These are phyloP conservation scores for Tolypocladium sp. DNA, from an alignment of 2,329 filamentous ascomycete genomes.

Conservation along the genomic window DNA sequence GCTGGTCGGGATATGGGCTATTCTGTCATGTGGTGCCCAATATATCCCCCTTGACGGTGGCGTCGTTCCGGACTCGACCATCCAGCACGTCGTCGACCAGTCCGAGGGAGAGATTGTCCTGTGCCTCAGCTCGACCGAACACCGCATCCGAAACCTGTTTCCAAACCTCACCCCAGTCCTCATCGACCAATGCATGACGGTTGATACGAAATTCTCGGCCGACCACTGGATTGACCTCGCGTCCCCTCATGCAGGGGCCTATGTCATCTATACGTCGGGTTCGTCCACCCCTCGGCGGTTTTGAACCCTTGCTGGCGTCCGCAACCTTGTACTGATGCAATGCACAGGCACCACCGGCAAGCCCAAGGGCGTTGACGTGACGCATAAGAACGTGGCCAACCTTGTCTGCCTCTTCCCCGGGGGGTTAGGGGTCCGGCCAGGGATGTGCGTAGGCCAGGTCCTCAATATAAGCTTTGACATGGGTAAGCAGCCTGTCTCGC, in stretches of 20 bases:
- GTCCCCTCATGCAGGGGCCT: conserved; percentile 28
- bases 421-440: conserved; percentile 37
- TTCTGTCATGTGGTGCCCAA: conserved; percentile 47
- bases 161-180: conserved; percentile 13
- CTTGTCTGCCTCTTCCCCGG: conserved; percentile 41
- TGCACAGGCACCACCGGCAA: conserved; percentile 39
- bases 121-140: conserved; percentile 31
- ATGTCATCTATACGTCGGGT: conserved; percentile 48
- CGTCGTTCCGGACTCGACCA: conserved; percentile 36
- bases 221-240: conserved; percentile 20
- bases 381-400: conserved; percentile 46
- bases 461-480: conserved; percentile 53
- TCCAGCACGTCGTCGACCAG: conserved; percentile 40
- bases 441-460: conserved; percentile 44
- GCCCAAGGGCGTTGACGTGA: conserved; percentile 50
- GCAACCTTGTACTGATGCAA: background rate
- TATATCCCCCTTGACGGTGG: conserved; percentile 52
- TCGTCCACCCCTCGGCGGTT: conserved; percentile 1
- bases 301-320: background rate
- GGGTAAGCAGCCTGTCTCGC: conserved; percentile 31
- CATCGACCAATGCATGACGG: conserved; percentile 15
- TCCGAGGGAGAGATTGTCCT: conserved; percentile 34
- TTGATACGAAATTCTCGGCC: background rate
- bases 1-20: conserved; percentile 46
- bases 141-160: conserved; percentile 19